Conservation (phyloP, 352 stramenopile species). For the Phytophthora cryptogea region DNA sequence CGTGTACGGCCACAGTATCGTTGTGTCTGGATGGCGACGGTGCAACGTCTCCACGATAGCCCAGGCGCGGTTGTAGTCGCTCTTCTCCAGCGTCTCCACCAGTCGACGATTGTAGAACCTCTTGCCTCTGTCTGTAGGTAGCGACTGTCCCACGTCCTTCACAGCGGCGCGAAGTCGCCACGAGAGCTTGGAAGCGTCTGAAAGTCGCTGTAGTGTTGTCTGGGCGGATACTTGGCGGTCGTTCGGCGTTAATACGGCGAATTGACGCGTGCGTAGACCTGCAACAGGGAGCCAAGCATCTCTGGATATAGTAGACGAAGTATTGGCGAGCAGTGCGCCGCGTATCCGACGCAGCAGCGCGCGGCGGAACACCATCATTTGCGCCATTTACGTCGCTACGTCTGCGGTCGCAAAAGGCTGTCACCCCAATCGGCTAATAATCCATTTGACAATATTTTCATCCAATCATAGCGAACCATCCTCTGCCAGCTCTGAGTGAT, state of each 20-base stretch:
- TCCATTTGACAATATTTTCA: background rate
- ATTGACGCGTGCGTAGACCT: constrained; percentile 16
- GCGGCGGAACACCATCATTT: constrained; percentile 18
- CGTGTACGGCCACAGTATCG: constrained; percentile 42
- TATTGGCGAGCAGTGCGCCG: background rate
- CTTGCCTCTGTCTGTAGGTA: constrained; percentile 34
- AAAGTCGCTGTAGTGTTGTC: constrained; percentile 15
- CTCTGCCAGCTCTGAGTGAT: constrained; percentile 19
- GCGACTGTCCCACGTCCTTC: constrained; percentile 19
- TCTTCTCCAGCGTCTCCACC: constrained; percentile 32
- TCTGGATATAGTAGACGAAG: background rate
- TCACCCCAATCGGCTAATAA: constrained; percentile 11
- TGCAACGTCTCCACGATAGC: constrained; percentile 35
- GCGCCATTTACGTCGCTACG: constrained; percentile 11
- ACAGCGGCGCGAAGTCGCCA: constrained; percentile 22
- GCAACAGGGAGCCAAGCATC: background rate
- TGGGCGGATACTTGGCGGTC: background rate
- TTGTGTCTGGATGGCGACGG: constrained; percentile 19
- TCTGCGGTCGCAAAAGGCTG: background rate
- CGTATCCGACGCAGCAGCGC: constrained; percentile 22
- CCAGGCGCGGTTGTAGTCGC: constrained; percentile 35
- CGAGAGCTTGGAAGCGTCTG: constrained; percentile 19
- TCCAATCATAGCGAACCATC: constrained; percentile 13
- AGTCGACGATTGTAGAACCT: constrained; percentile 56
- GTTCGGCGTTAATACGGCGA: constrained; percentile 21